Base-by-base conservation (phyloP, 2,329 filamentous ascomycete genomes). In the Aspergillus sp. region DNA sequence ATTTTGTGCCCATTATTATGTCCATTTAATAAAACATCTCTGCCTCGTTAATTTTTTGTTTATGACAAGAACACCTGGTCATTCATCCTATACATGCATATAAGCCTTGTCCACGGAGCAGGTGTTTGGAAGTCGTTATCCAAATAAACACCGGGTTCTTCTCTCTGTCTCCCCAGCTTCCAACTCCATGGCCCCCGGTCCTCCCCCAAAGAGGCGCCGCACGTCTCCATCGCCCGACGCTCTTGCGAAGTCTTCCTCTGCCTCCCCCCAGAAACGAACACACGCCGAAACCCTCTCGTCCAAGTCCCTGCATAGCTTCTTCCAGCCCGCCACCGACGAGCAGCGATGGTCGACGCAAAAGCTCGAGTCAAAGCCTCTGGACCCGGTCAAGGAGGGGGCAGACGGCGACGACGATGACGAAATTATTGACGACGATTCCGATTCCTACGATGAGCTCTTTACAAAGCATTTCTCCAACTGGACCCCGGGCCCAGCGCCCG, bases 281-380 rank as follows among this genome's bases (percentile, higher is more conserved):
- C 37, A 41, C 22, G 39, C 28, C 25, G 35, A 42, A 11, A 19
- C 15, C 30, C 28, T 41, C 4, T 48, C 51, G 27, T 43, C 47
- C 3, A 60, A 53, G 30, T 60, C 63, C 2, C 39, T 67, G 10
- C 56, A 62, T 26, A 54, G 41, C n/a, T 65, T 64, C 40, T 66
- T 66, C 33, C 47, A 47, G 10, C 52, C 56, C 20, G 52, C 55
- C n/a, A 57, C 48, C 13, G 53, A 61, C 19, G 53, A 58, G 26
- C 55, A 64, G 34, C 50, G 58, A 53, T 61, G 58, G 58, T 49
- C 55, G 8, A 42, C 48, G 10, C 49, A 40, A 24, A 51, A 51
- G 25, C 48, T 49, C 26, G 45, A 49, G 25, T 39, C 45, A 4
- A 35, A 39, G 17, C 16, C 42, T 2, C 12, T 44, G 5, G 32